Evolutionary conservation across 441 rosid genomes (phyloP), one percentile per base, ranked within the genome.

Genomic region (Croton setiger): DNA sequence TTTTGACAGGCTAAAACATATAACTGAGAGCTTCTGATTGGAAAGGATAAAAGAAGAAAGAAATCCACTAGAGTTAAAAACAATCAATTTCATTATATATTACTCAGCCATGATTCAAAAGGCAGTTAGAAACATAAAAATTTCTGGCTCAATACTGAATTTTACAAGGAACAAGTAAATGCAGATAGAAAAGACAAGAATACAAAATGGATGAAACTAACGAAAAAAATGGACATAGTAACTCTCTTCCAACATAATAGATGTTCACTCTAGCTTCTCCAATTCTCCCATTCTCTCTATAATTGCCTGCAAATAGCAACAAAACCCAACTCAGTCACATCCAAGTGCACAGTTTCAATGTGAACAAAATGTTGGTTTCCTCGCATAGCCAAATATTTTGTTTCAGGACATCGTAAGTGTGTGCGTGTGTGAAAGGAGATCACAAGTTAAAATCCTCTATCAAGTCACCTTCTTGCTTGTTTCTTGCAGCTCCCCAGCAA

Each of bases 401-500:
- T 5, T 39, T 39, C 43, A 39, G 9, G 9, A 39, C 43, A 39
- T 39, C 43, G 4, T 4, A 31, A 57, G 14, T 9, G 0, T 18
- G 39, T 39, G 45, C 9, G 7, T 56, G 43, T 11, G 14, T 21
- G 58, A 62, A 53, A 17, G 39, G 61, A 48, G 15, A 12, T 10
- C 65, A 68, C 48, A 33, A 18, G 12, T 37, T 49, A 12, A 47
- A 44, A 17, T 21, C 37, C 39, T 51, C 45, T 63, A 21, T 0
- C 55, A 47, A 41, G 7, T 61, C 55, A 92, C 99, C 92, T 85
- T 86, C 82, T 94, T 94, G 90, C 99, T 94, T 69, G 99, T 93
- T 89, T 94, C 99, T 84, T 94, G 98, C n/a, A 94, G 96, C 80
- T 94, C 99, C 41, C 99, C 99, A 23, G 97, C 99, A 76, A 94